These are phyloP conservation scores for Ceratocystis destructans DNA, from an alignment of 2,329 filamentous ascomycete genomes.

Conservation along the genomic window DNA sequence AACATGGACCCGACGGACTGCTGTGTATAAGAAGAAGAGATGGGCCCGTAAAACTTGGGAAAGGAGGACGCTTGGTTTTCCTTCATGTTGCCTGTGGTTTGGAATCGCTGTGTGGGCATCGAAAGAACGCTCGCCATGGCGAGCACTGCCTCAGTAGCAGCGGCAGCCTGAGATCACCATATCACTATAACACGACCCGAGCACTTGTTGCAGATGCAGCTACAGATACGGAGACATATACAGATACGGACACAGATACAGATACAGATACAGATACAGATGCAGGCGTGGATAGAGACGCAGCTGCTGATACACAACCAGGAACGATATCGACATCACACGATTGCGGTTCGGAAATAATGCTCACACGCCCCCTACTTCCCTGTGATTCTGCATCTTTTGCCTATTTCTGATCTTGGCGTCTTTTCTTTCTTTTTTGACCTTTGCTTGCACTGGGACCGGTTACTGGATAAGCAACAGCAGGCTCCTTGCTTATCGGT, in stretches of 20 bases:
- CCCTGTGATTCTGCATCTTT: too few relatives aligned
- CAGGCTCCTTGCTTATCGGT: too few relatives aligned
- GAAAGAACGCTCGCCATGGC: neutral
- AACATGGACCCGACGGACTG: neutral
- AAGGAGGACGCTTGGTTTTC: neutral
- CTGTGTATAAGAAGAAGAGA: conserved; percentile 6
- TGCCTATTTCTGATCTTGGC: too few relatives aligned
- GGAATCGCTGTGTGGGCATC: neutral
- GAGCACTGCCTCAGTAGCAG: too few relatives aligned
- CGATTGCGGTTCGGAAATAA: too few relatives aligned
- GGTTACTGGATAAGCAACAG: too few relatives aligned
- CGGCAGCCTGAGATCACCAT: neutral
- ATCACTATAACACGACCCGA: too few relatives aligned
- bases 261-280: neutral
- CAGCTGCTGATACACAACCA: neutral
- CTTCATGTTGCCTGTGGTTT: neutral
- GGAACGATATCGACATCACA: too few relatives aligned
- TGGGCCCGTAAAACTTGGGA: neutral
- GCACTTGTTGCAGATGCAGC: neutral
- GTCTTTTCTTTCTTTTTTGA: too few relatives aligned
- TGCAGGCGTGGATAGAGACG: neutral
- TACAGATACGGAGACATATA: neutral
- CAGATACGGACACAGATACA: neutral
- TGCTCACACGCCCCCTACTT: too few relatives aligned
- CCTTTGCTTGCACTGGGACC: too few relatives aligned